Base-by-base conservation (phyloP, 768 basidiomycete species). In the Auricularia sp. region DNA sequence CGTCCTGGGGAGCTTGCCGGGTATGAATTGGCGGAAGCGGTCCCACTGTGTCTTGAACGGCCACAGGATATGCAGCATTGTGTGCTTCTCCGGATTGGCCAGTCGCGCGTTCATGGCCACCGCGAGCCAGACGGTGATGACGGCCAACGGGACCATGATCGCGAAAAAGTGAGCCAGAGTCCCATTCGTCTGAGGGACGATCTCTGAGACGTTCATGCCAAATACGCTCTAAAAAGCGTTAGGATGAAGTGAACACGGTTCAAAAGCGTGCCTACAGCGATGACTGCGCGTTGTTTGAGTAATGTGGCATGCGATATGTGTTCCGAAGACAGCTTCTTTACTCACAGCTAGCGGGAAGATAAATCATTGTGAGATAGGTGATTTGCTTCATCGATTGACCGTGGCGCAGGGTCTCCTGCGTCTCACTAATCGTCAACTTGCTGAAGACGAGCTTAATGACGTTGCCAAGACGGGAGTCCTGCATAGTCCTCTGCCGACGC, bases 321-420 rank as follows among this genome's bases (percentile, higher is more conserved):
- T 45, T 18, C 10, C 18, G 10, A 18, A 45, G 44, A 45, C 44
- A 10, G 18, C 10, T 45, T 45, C 10, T 58, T 18, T 29, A 63
- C 65, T 63, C 51, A 77, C 75, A 0, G 75, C 69, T 58, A 2
- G 82, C 80, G 0, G 85, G 85, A 7, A 86, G 73, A 71, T 86
- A 87, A n/a, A 85, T 70, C 82, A 85, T 86, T 0, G 84, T 83
- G 1, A 87, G 72, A 66, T 84, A 85, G 0, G 83, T 59, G 24
- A 75, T 73, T 64, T 71, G 75, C 67, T 76, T 75, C 71, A 76
- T 77, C 1, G 75, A 75, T 5, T 75, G 73, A 70, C 80, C 81
- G 67, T 79, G 80, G 37, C 73, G 72, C 16, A 80, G 71, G 3
- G 79, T 73, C 3, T 79, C 78, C 62, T 76, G 64, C 10, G 59